Conservation (phyloP, 75 land plant genomes). For the Adiantum capillusveneris region DNA sequence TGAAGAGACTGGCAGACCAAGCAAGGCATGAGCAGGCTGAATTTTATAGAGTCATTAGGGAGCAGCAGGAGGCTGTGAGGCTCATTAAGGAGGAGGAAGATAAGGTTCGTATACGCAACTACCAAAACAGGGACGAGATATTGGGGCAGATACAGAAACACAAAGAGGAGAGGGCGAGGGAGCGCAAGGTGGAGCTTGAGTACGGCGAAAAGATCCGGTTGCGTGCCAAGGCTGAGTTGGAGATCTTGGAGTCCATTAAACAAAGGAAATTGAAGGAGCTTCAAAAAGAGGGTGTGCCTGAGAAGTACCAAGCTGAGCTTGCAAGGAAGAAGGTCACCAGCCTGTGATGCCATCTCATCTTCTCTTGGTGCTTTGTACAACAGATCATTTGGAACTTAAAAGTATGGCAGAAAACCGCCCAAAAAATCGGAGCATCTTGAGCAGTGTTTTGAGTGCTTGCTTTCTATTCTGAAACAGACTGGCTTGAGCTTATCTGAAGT, state of each 20-base stretch:
- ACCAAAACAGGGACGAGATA: constrained; percentile 15
- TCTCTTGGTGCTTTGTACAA: too few species aligned
- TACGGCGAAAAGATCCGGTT: constrained; percentile 29
- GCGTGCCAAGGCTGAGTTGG: constrained; percentile 17
- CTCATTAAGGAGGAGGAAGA: constrained; percentile 16
- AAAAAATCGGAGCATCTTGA: too few species aligned
- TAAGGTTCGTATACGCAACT: constrained; percentile 5
- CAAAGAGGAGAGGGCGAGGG: constrained; percentile 14
- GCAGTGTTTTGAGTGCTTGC: too few species aligned
- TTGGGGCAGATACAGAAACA: constrained; percentile 20
- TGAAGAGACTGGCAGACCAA: constrained; percentile 26
- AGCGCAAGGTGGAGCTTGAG: constrained; percentile 17
- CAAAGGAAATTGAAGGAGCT: constrained; percentile 30
- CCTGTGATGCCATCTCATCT: constrained; percentile 6
- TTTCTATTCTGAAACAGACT: too few species aligned
- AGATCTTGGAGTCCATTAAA: constrained; percentile 23
- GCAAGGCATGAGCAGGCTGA: constrained; percentile 20
- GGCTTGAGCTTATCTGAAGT: too few species aligned
- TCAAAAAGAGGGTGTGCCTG: constrained; percentile 25
- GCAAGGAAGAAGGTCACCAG: constrained; percentile 18
- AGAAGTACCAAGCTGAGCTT: constrained; percentile 27
- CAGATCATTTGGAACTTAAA: too few species aligned
- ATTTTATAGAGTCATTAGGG: constrained; percentile 15
- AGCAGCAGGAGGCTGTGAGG: constrained; percentile 19
- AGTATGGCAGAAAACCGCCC: too few species aligned